Base-by-base conservation (phyloP, 768 basidiomycete species). In the Paxillus involutus region DNA sequence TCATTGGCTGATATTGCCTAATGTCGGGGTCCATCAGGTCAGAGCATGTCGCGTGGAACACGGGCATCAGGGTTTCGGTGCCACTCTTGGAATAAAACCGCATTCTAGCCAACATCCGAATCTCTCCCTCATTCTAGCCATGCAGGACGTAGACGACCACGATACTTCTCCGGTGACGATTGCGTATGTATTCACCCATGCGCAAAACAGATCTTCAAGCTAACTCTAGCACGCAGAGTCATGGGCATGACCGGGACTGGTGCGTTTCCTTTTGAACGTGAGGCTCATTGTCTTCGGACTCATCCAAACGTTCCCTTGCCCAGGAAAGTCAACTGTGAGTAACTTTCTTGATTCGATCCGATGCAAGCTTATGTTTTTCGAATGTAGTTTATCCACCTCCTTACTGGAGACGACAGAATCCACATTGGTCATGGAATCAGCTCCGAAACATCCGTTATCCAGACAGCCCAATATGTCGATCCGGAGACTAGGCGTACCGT, bases 271-370 rank as follows among this genome's bases (percentile, higher is more conserved):
- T 44, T 6, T 9, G 44, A 14, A 9, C 14, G n/a, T 21, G 19
- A 44, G 11, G n/a, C 43, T 5, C 43, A 10, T 51, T 7, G 5
- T 35, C 36, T 39, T 26, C 26, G 35, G 16, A 13, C 10, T 44
- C 3, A 47, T 2, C 8, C 21, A 17, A n/a, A n/a, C 6, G 8
- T 1, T 19, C 33, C 7, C 17, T 7, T 13, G 14, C 11, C 19
- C 19, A 56, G 55, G 55, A 6, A 56, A 56, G 35, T 56, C 55
- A 2, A 56, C 55, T 37, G 55, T 56, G 50, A 51, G 55, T 33
- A 24, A n/a, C n/a, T n/a, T 17, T 12, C 14, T 4, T 26, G 14
- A 21, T 29, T 42, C 8, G 8, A 24, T 11, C 30, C 6, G 2
- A 44, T 11, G 30, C 14, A 17, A 17, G 29, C 47, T 42, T 14